Base-by-base conservation (phyloP, 208 protist species). In the Novymonas esmeraldas region DNA sequence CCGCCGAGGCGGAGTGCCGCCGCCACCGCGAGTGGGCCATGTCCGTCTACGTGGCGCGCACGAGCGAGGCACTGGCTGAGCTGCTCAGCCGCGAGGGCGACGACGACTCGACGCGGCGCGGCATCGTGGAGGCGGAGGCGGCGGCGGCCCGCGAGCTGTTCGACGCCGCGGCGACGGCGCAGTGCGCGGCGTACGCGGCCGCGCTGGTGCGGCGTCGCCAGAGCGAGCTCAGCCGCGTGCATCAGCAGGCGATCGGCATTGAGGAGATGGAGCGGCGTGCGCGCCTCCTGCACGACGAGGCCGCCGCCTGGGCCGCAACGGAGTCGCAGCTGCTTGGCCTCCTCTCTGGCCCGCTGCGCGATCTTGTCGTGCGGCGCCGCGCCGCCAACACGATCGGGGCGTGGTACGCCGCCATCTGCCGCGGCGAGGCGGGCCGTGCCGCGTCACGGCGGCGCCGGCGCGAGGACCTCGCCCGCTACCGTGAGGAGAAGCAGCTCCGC, bases 301-400 rank as follows among this genome's bases (percentile, higher is more conserved):
- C 54, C 16, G 45, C 46, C 6, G 44, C 48, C 14, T 75, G 69
- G 69, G 46, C 45, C n/a, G 22, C 38, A 14, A 41, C 54, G 29
- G 34, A 68, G 54, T 61, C 44, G 33, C 4, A 62, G 60, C 44
- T 69, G 34, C 34, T 33, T 9, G 41, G 31, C 24, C 34, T 64
- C 14, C 29, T 75, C 26, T 57, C 61, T 10, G 69, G 69, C 9
- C 69, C 69, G 3, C 61, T 75, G 55, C 69, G 63, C 31, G 69
- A 75, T 7, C 14, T 63, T 6, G 46, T 75, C 20, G 45, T 46
- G 34, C 69, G 69, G 22, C 55, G 69, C n/a, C 26, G 45, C 16
- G 69, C 69, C 13, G 62, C 68, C 18, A 64, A 52, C 2, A 39
- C 26, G 14, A 75, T 75, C 39, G 64, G 60, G 26, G 51, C 34